phyloP scores from a whole-genome alignment of 352 stramenopile genomes.

The Phytopythium helicoides region DNA sequence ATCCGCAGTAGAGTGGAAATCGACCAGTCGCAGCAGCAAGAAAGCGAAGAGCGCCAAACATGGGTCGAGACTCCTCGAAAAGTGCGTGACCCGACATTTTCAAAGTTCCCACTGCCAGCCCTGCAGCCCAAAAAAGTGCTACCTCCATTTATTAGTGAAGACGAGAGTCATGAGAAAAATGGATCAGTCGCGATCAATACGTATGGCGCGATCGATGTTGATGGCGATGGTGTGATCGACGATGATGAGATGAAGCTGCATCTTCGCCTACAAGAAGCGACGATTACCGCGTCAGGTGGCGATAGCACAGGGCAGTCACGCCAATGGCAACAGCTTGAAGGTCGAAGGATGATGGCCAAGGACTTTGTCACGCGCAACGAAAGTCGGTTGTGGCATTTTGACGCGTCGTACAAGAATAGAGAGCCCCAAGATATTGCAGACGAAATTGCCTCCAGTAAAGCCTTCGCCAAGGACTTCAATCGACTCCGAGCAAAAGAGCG shows the following conservation, averaged over 20 bases:
- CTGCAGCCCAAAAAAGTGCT: constrained; percentile 39
- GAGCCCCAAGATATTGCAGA: constrained; percentile 35
- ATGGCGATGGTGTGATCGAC: constrained; percentile 60
- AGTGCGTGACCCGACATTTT: constrained; percentile 30
- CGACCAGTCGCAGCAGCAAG: too few species aligned
- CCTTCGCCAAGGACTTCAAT: constrained; percentile 52
- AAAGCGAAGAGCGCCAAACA: too few species aligned
- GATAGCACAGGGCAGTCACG: constrained; percentile 14
- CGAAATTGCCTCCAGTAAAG: constrained; percentile 39
- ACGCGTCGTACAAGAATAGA: constrained; percentile 36
- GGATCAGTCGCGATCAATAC: constrained; percentile 39
- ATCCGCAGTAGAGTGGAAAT: too few species aligned
- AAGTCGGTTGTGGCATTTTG: constrained; percentile 58
- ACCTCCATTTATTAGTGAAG: not conserved
- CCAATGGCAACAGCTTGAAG: constrained; percentile 43
- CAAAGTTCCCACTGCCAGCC: constrained; percentile 44
- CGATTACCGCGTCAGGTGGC: constrained; percentile 12
- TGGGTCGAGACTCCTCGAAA: too few species aligned
- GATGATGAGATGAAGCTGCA: constrained; percentile 64
- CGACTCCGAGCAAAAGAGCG: constrained; percentile 57
- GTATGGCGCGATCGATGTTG: constrained; percentile 56
- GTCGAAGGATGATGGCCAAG: constrained; percentile 49
- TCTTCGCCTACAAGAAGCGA: constrained; percentile 41
- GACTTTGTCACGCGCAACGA: constrained; percentile 62
- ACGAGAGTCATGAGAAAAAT: constrained; percentile 6